These are phyloP conservation scores for Phytophthora fragariaefolia DNA, from an alignment of 352 stramenopile species.

Conservation along the genomic window DNA sequence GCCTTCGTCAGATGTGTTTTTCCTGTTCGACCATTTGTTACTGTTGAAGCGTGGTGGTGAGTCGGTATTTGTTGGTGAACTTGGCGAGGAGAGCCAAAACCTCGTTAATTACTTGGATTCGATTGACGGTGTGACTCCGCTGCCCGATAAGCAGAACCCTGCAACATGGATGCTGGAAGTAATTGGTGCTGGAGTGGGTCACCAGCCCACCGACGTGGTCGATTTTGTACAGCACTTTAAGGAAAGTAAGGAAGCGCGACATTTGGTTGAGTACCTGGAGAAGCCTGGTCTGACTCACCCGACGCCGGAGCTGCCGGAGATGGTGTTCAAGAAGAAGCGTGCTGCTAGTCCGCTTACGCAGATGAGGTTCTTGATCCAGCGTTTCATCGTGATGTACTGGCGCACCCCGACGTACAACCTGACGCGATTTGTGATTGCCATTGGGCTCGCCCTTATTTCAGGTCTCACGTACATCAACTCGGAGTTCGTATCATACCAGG, in stretches of 20 bases:
- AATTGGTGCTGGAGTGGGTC: constrained; percentile 33
- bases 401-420: constrained; percentile 76
- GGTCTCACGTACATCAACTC: constrained; percentile 51
- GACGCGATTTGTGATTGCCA: constrained; percentile 58
- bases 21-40: constrained; percentile 80
- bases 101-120: constrained; percentile 54
- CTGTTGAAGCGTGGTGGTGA: constrained; percentile 59
- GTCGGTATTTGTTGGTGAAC: constrained; percentile 82
- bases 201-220: constrained; percentile 9
- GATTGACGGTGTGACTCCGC: constrained; percentile 39
- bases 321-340: constrained; percentile 39
- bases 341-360: constrained; percentile 23
- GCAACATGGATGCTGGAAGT: constrained; percentile 34
- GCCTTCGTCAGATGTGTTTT: constrained; percentile 80
- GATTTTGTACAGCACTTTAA: constrained; percentile 50
- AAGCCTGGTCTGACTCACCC: constrained; percentile 22
- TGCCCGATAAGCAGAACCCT: constrained; percentile 24
- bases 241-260: constrained; percentile 21
- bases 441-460: constrained; percentile 70
- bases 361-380: constrained; percentile 27
- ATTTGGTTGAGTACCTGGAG: constrained; percentile 28
- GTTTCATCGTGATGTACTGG: constrained; percentile 48
- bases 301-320: constrained; percentile 25
- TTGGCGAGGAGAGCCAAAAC: constrained; percentile 56
- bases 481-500: constrained; percentile 36